Percentiles rank a stretch among this genome's conserved stretches.
phyloP scores from a whole-genome alignment of 495 filamentous ascomycete species.

The Penicillium lagena region DNA sequence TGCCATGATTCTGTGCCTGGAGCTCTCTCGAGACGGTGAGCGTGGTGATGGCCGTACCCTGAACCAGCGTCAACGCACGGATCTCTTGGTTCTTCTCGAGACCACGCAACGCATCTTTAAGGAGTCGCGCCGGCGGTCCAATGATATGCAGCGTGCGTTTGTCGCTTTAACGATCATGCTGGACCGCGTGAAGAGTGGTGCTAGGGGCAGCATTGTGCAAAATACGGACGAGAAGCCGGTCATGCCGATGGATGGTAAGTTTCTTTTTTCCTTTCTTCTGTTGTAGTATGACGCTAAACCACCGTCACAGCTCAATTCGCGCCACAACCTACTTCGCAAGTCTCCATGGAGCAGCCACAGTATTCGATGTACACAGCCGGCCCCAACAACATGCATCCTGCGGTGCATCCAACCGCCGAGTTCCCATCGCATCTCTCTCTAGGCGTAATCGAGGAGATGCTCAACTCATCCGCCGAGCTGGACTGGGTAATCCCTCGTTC shows the following conservation, averaged over 20 bases:
- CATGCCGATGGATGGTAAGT: slow-evolving; percentile 4
- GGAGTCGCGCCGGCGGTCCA: slow-evolving; percentile 54
- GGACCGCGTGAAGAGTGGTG: slow-evolving; percentile 55
- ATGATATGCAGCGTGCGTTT: slow-evolving; percentile 76
- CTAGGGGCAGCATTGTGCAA: slow-evolving; percentile 31
- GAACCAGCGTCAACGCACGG: slow-evolving; percentile 31
- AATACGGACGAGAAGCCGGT: slow-evolving; percentile 7
- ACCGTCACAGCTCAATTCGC: slow-evolving; percentile 1
- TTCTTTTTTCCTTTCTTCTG: slow-evolving; percentile 15
- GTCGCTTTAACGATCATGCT: slow-evolving; percentile 70
- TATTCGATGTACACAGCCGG: background rate
- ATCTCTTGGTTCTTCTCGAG: slow-evolving; percentile 66
- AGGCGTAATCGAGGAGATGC: slow-evolving; percentile 50
- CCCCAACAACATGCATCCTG: background rate
- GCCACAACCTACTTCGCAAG: background rate
- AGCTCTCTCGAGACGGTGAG: slow-evolving; percentile 42
- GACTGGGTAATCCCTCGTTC: slow-evolving; percentile 60
- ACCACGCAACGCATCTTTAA: slow-evolving; percentile 66
- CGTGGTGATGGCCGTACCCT: background rate
- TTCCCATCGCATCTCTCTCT: slow-evolving; percentile 27
- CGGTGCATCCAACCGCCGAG: background rate
- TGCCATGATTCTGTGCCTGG: slow-evolving; percentile 81
- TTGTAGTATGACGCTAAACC: background rate
- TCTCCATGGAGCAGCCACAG: slow-evolving; percentile 6
- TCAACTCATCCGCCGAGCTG: slow-evolving; percentile 46